Conservation (phyloP, 2,329 filamentous ascomycete genomes). For the Exophiala calicioides region DNA sequence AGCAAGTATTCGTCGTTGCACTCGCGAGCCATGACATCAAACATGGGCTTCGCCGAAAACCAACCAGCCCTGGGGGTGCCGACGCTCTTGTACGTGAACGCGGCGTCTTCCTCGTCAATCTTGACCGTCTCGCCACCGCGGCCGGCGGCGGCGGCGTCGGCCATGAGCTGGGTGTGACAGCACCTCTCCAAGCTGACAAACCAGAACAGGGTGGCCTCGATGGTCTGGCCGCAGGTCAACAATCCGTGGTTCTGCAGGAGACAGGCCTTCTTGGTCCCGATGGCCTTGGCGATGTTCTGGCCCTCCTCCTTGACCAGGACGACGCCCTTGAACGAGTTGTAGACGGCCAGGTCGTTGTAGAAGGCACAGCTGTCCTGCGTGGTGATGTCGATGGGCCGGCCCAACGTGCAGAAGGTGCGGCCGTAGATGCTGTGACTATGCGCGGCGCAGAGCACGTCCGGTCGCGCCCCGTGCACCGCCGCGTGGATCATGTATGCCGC, state of each 20-base stretch:
- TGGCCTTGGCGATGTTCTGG: conserved; percentile 39
- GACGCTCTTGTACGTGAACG: conserved; percentile 66
- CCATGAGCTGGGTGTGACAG: conserved; percentile 56
- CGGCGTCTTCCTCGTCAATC: conserved; percentile 68
- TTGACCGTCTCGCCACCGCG: conserved; percentile 65
- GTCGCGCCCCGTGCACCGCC: conserved; percentile 59
- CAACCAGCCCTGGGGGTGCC: conserved; percentile 64
- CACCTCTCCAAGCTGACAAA: conserved; percentile 57
- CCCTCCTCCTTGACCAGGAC: conserved; percentile 45
- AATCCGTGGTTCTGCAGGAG: conserved; percentile 47
- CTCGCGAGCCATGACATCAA: conserved; percentile 68
- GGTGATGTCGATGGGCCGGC: conserved; percentile 59
- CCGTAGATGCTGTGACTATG: conserved; percentile 62
- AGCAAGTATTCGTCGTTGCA: conserved; percentile 56
- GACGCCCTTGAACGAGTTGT: conserved; percentile 42
- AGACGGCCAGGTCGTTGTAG: conserved; percentile 46
- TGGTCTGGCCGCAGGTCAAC: conserved; percentile 43
- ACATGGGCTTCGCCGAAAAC: conserved; percentile 71
- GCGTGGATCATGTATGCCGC: conserved; percentile 63
- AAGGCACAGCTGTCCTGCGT: conserved; percentile 60
- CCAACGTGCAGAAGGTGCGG: conserved; percentile 63
- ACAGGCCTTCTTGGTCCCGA: conserved; percentile 44
- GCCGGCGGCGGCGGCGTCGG: conserved; percentile 56
- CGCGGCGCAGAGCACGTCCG: conserved; percentile 60
- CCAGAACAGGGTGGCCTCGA: conserved; percentile 55